Evolutionary conservation across 169 alveolate genomes (phyloP).

Genomic region (Plasmodium gonderi): DNA sequence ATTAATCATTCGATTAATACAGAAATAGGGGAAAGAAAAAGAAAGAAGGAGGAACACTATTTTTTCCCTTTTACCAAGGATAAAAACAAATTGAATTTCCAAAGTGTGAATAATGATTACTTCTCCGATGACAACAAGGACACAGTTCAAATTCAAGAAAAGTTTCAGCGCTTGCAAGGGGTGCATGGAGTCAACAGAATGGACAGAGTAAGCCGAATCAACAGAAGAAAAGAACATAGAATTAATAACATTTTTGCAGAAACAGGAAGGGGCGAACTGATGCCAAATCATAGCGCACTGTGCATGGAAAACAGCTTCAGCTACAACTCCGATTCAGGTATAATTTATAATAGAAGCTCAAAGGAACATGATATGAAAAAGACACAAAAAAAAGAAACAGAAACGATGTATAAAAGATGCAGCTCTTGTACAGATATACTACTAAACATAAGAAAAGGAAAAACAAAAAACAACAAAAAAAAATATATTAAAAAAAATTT

Average conservation of each 20-base stretch:
- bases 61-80: neutral
- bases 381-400: neutral
- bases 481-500: neutral
- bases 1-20: conserved; percentile 24
- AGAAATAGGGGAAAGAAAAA: conserved; percentile 11
- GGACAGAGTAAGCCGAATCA: neutral
- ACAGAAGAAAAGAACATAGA: neutral
- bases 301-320: neutral
- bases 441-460: conserved; percentile 13
- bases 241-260: neutral
- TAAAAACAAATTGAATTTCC: neutral
- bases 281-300: neutral
- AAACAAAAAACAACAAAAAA: conserved; percentile 4
- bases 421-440: conserved; percentile 26
- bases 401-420: conserved; percentile 4
- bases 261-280: neutral
- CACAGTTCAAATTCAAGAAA: neutral
- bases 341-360: conserved; percentile 2
- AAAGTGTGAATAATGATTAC: neutral
- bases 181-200: neutral
- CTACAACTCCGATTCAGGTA: conserved; percentile 6
- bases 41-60: neutral
- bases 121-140: conserved; percentile 6
- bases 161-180: neutral
- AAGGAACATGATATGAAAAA: neutral